Percentiles rank a stretch among this genome's conserved stretches.
phyloP scores from a whole-genome alignment of 768 basidiomycete genomes.

The Mycena haematopus region DNA sequence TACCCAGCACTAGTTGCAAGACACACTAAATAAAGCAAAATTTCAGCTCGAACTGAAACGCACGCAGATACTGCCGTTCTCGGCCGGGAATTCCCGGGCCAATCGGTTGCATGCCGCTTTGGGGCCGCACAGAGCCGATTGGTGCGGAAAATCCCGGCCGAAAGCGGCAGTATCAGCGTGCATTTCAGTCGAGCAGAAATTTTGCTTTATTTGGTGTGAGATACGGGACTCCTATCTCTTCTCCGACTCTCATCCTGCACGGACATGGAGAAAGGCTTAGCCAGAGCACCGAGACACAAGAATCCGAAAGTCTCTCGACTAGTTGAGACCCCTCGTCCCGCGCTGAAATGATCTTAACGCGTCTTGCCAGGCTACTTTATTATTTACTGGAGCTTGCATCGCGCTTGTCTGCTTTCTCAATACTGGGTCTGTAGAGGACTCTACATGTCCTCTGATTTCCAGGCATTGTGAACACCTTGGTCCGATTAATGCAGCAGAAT shows the following conservation, averaged over 20 bases:
- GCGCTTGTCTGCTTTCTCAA: neutral
- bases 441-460: neutral
- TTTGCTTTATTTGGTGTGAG: too few relatives aligned
- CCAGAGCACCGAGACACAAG: neutral
- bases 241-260: neutral
- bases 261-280: conserved; percentile 20
- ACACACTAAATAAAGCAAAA: too few relatives aligned
- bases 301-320: conserved; percentile 1
- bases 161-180: too few relatives aligned
- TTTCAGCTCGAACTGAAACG: too few relatives aligned
- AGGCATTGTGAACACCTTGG: conserved; percentile 21
- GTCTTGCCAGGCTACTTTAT: conserved; percentile 6
- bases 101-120: too few relatives aligned
- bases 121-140: too few relatives aligned
- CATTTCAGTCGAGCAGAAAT: too few relatives aligned
- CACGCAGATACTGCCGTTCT: too few relatives aligned
- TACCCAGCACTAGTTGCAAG: too few relatives aligned
- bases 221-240: neutral
- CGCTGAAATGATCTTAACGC: neutral
- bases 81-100: too few relatives aligned
- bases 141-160: too few relatives aligned
- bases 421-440: neutral
- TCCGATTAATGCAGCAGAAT: conserved; percentile 53
- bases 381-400: conserved; percentile 1
- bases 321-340: conserved; percentile 2